Base-by-base conservation (phyloP, 305 asterid genomes). In the Ilex paraguariensis region DNA sequence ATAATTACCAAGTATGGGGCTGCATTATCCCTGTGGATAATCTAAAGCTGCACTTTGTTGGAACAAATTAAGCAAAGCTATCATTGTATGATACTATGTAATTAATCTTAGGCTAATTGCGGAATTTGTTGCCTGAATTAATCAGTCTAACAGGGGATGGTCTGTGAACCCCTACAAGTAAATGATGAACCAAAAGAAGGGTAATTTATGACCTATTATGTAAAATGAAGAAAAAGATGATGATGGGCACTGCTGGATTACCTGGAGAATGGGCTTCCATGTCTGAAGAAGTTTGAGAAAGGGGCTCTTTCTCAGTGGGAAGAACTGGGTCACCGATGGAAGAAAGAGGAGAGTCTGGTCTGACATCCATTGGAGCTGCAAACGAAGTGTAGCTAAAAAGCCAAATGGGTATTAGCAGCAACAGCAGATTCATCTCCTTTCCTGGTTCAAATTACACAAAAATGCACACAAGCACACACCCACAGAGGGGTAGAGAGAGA, bases 281-380 rank as follows among this genome's bases (percentile, higher is more conserved):
- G 66, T 73, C 85, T 51, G 96, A 70, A 58, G 90, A 67, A 59
- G 72, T 70, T 68, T 84, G 90, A 61, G 82, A 84, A 54, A 81
- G 68, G 2, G 99, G 99, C 62, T 85, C 89, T 77, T 77, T 81
- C 54, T 84, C 86, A 56, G 82, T 75, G 13, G 97, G 96, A 76
- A 86, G 77, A 80, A 82, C 84, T 42, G 94, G 95, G 76, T 86
- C 88, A 14, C 87, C 11, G 10, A 46, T 46, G 52, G 52, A 46
- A 12, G 52, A 54, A 56, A 69, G 89, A 21, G 95, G 92, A 16
- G 95, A 79, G 69, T 69, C 77, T 10, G 95, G 87, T 54, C 69
- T 76, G 57, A 79, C 89, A 73, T 81, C 87, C 40, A 81, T 79
- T 2, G 96, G 93, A 69, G 78, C 74, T 16, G 95, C 74, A 61